These are phyloP conservation scores for Harrya chromipes DNA, from an alignment of 768 basidiomycete species.

Conservation along the genomic window DNA sequence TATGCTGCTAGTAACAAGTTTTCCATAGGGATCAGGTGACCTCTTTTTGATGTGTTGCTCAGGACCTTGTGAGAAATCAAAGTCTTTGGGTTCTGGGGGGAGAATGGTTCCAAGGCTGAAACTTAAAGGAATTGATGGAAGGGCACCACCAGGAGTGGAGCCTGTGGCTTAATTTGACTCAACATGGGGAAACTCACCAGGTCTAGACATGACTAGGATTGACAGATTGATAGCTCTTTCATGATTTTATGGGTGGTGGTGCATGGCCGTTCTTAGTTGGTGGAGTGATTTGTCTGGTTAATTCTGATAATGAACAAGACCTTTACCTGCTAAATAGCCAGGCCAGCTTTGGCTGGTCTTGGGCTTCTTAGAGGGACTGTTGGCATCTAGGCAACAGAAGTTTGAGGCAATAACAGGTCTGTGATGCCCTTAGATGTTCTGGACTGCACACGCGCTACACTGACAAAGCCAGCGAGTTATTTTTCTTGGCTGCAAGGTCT, in stretches of 20 bases:
- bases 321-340: constrained; percentile 53
- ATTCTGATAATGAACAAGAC: no score
- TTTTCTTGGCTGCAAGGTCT: constrained; percentile 73
- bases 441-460: constrained; percentile 86
- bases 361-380: constrained; percentile 86
- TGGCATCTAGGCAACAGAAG: constrained; percentile 77
- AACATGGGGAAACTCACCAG: constrained; percentile 79
- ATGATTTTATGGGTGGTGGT: constrained; percentile 85
- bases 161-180: constrained; percentile 86
- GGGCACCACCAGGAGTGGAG: constrained; percentile 78
- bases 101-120: constrained; percentile 75
- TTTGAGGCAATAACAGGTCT: constrained; percentile 92
- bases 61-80: constrained; percentile 58
- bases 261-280: constrained; percentile 89
- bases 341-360: constrained; percentile 67
- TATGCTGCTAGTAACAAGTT: no score
- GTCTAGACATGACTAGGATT: constrained; percentile 75
- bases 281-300: constrained; percentile 71
- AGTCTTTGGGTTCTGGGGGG: constrained; percentile 86
- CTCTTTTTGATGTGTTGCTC: no score
- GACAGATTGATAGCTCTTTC: constrained; percentile 85
- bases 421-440: constrained; percentile 91
- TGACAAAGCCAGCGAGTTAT: constrained; percentile 84
- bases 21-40: no score
- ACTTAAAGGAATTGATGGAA: constrained; percentile 84